These are phyloP conservation scores for Elsinoe ampelina DNA, from an alignment of 2,329 filamentous ascomycete genomes.

Conservation along the genomic window DNA sequence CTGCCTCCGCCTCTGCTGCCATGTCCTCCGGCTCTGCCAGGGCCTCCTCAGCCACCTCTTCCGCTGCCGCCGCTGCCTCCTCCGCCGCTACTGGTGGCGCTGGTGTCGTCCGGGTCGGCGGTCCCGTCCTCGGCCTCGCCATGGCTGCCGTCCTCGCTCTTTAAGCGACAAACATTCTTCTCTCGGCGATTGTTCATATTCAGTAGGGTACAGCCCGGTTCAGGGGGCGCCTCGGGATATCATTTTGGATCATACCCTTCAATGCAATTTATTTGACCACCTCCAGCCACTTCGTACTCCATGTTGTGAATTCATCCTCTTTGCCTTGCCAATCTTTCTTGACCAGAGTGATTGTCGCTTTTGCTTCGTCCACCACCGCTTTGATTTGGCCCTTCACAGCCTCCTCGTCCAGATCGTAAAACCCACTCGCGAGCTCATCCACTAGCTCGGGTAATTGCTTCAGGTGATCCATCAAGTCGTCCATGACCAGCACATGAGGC, in stretches of 20 bases:
- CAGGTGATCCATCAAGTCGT: conserved; percentile 49
- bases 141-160: conserved; percentile 13
- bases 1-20: conserved; percentile 16
- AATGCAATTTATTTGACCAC: conserved; percentile 19
- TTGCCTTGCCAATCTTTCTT: conserved; percentile 52
- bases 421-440: conserved; percentile 59
- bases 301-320: conserved; percentile 68
- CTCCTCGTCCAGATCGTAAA: conserved; percentile 58
- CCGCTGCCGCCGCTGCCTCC: not conserved
- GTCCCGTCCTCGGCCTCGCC: not conserved
- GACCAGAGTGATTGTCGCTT: conserved; percentile 47
- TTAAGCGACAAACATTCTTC: conserved; percentile 8
- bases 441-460: conserved; percentile 56
- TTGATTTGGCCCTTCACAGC: conserved; percentile 52
- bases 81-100: conserved; percentile 14
- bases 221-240: conserved; percentile 13
- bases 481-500: conserved; percentile 32
- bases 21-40: not conserved
- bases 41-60: not conserved
- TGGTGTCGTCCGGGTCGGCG: conserved; percentile 12
- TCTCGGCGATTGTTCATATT: not conserved
- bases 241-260: not conserved
- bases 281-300: conserved; percentile 54
- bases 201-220: not conserved
- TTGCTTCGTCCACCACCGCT: conserved; percentile 52